Conservation (phyloP, 805 yeast genomes). For the Ogataea degrootiae region DNA sequence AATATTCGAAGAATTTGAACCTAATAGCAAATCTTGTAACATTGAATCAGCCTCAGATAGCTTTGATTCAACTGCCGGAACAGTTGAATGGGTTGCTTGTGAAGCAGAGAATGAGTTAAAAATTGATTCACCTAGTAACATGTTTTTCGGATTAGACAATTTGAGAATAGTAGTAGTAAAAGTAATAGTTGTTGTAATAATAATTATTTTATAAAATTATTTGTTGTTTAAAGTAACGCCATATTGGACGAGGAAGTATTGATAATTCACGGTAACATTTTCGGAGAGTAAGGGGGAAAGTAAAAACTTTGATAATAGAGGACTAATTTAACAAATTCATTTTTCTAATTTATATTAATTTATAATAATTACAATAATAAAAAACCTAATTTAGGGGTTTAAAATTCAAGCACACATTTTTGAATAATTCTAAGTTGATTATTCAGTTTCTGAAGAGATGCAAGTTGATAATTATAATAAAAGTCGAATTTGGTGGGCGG, state of each 20-base stretch:
- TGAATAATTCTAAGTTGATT: slow-evolving; percentile 3
- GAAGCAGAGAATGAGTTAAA: slow-evolving; percentile 23
- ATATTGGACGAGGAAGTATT: slow-evolving; percentile 21
- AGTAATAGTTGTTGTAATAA: slow-evolving; percentile 1
- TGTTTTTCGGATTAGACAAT: slow-evolving; percentile 5
- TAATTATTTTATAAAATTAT: background rate
- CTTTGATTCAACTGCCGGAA: background rate
- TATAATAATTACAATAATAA: slow-evolving; percentile 12
- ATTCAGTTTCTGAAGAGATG: background rate
- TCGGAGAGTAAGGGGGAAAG: slow-evolving; percentile 9
- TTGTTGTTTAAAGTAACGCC: slow-evolving; percentile 13
- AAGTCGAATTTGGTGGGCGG: too few species aligned
- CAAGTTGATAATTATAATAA: background rate
- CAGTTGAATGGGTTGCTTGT: background rate
- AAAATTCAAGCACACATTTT: slow-evolving; percentile 22
- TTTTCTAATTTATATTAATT: slow-evolving; percentile 12
- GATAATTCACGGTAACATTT: slow-evolving; percentile 22
- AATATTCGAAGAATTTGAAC: background rate
- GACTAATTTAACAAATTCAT: slow-evolving; percentile 14
- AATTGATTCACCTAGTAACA: slow-evolving; percentile 32
- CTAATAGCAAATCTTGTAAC: slow-evolving; percentile 2
- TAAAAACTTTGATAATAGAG: slow-evolving; percentile 5
- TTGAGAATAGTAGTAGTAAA: slow-evolving; percentile 6
- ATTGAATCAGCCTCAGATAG: slow-evolving; percentile 2
- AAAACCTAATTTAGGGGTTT: slow-evolving; percentile 5